These are phyloP conservation scores for Paecilomyces variotii DNA, from an alignment of 2,329 filamentous ascomycete genomes.

Conservation along the genomic window DNA sequence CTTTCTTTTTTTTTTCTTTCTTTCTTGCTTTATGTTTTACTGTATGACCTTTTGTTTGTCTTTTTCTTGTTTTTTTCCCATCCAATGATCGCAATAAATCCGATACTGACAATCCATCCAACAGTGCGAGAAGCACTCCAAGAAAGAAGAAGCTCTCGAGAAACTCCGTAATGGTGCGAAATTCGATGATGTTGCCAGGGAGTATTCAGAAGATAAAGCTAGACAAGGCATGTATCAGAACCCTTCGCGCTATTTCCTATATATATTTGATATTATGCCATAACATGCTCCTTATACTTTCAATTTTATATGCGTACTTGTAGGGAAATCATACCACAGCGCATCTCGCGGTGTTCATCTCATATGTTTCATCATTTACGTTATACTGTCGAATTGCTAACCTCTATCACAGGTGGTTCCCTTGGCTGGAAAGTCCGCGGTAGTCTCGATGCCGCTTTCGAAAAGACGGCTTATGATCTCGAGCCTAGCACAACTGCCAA, in stretches of 20 bases:
- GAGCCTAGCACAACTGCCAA: constrained; percentile 53
- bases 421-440: constrained; percentile 57
- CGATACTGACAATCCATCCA: not conserved
- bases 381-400: not conserved
- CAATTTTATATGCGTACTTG: no score
- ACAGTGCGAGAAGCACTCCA: constrained; percentile 55
- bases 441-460: constrained; percentile 50
- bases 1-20: constrained; percentile 2
- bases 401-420: constrained; percentile 43
- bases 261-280: constrained; percentile 3
- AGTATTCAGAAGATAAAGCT: constrained; percentile 60
- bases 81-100: not conserved
- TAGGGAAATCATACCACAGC: no score
- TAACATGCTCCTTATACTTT: not conserved
- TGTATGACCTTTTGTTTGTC: not conserved
- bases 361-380: no score
- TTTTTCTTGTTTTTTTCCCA: not conserved
- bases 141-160: constrained; percentile 57
- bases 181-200: constrained; percentile 58
- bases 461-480: constrained; percentile 55
- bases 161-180: constrained; percentile 53
- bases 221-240: constrained; percentile 39
- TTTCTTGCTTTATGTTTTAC: not conserved
- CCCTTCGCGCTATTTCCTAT: constrained; percentile 1
- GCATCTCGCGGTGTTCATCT: no score